Percentiles rank a stretch among this genome's conserved stretches.
Conservation (phyloP, 148 eudicot species). For the Rhododendron williamsianum region DNA sequence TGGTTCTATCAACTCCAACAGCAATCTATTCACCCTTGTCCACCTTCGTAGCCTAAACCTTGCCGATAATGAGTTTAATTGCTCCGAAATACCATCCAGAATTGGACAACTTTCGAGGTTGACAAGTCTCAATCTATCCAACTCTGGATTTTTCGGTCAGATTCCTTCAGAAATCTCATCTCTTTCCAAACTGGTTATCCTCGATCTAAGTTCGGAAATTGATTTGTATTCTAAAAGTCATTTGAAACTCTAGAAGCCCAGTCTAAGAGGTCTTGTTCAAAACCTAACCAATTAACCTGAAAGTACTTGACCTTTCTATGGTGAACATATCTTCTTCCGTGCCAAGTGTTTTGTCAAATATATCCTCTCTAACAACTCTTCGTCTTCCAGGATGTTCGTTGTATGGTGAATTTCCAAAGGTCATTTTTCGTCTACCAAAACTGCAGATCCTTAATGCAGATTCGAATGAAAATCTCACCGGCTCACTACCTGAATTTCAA, state of each 20-base stretch:
- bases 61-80: slow-evolving; percentile 19
- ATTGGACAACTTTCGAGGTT: slow-evolving; percentile 19
- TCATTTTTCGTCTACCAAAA: neutral
- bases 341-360: neutral
- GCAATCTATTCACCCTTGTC: neutral
- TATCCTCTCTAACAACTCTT: no score
- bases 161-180: slow-evolving; percentile 27
- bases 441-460: neutral
- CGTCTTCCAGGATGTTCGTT: fast-evolving
- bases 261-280: neutral
- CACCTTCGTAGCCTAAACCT: slow-evolving; percentile 30
- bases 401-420: no score
- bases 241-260: neutral
- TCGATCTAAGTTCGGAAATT: slow-evolving; percentile 14
- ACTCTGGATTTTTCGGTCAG: slow-evolving; percentile 29
- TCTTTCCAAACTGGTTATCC: slow-evolving; percentile 15
- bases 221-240: slow-evolving; percentile 8
- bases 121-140: neutral
- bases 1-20: neutral
- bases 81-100: slow-evolving; percentile 23
- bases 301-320: neutral
- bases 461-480: neutral
- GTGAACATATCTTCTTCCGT: neutral
- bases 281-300: neutral
- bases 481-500: slow-evolving; percentile 12